A percentile compares a stretch with the other conserved stretches of the same genome.
Evolutionary conservation across 2,329 filamentous ascomycete species (phyloP).

Genomic region (Alternaria sp.): DNA sequence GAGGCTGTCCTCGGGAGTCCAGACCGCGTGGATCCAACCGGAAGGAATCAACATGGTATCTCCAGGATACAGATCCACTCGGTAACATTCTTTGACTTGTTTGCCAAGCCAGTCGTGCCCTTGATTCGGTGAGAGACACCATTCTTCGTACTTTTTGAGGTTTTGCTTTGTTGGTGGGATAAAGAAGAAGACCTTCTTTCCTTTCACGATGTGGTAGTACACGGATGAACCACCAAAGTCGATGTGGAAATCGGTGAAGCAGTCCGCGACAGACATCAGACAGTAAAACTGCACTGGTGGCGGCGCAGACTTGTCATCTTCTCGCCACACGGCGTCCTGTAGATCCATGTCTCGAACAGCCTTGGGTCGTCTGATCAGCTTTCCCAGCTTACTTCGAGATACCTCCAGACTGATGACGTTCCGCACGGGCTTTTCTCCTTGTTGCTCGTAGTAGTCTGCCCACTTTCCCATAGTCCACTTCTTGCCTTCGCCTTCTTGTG

Average conservation of each 20-base stretch:
- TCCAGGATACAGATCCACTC: slow-evolving; percentile 70
- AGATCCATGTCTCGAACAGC: slow-evolving; percentile 70
- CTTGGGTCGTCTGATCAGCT: slow-evolving; percentile 68
- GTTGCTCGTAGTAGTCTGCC: slow-evolving; percentile 73
- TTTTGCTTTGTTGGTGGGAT: slow-evolving; percentile 73
- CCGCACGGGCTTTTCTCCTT: slow-evolving; percentile 67
- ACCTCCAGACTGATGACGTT: slow-evolving; percentile 76
- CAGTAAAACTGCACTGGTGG: slow-evolving; percentile 74
- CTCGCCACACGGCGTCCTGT: slow-evolving; percentile 64
- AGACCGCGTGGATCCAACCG: slow-evolving; percentile 76
- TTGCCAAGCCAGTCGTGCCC: slow-evolving; percentile 71
- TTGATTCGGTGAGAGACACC: slow-evolving; percentile 72
- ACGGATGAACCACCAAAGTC: slow-evolving; percentile 76
- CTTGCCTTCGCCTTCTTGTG: slow-evolving; percentile 70
- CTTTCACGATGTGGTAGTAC: slow-evolving; percentile 74
- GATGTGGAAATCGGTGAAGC: slow-evolving; percentile 76
- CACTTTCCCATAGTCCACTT: slow-evolving; percentile 72
- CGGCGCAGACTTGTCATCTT: slow-evolving; percentile 63
- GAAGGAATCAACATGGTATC: slow-evolving; percentile 76
- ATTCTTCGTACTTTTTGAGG: slow-evolving; percentile 74
- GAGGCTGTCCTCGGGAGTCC: slow-evolving; percentile 73
- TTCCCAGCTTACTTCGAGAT: slow-evolving; percentile 69
- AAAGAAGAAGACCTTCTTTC: slow-evolving; percentile 75
- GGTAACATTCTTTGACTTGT: slow-evolving; percentile 71
- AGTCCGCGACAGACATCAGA: slow-evolving; percentile 75